Base-by-base conservation (phyloP, 1,284 basidiomycete genomes). In the Sporisorium scitamineum region DNA sequence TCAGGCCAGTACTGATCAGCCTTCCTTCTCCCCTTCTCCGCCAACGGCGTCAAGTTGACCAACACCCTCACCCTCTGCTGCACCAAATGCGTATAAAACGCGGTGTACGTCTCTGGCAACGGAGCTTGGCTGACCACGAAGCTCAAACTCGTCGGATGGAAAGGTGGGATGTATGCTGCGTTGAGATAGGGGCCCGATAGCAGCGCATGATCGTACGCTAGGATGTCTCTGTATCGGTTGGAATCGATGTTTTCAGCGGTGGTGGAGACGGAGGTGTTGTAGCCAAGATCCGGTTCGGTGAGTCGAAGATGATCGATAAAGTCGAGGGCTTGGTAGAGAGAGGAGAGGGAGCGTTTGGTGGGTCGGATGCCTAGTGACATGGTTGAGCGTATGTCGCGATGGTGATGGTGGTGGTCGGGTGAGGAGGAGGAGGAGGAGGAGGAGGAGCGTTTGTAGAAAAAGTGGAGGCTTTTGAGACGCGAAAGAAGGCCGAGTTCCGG, bases 51-150 rank as follows among this genome's bases (percentile, higher is more conserved):
- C 29, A 86, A 80, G 29, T 85, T 85, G 26, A 84, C 73, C 57
- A 86, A 50, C 13, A 80, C 61, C 2, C 32, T 11, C 4, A 73
- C 65, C 3, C 63, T 34, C 11, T 78, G 66, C 22, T 63, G 34
- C 16, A 62, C 54, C 3, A 84, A 16, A 26, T 80, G 75, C 13
- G 63, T 59, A 26, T 75, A 98, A 81, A 99, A 99, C 84, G 96
- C 94, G 5, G 88, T 87, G 84, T 92, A 96, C 0, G 96, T 98
- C n/a, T 92, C 89, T 8, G 93, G 92, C 27, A 97, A 86, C 0
- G 96, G 96, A 0, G 96, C 96, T 86, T 99, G 96, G 1, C 95
- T 96, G 0, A 94, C 95, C 66, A 99, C 96, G 83, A 95, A 99
- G 45, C 73, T 55, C n/a, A 61, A n/a, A 29, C 47, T 52, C 6